Evolutionary conservation across 129 eudicot genomes (phyloP), one percentile per base, ranked within the genome.

Genomic region (Mikania micrantha): DNA sequence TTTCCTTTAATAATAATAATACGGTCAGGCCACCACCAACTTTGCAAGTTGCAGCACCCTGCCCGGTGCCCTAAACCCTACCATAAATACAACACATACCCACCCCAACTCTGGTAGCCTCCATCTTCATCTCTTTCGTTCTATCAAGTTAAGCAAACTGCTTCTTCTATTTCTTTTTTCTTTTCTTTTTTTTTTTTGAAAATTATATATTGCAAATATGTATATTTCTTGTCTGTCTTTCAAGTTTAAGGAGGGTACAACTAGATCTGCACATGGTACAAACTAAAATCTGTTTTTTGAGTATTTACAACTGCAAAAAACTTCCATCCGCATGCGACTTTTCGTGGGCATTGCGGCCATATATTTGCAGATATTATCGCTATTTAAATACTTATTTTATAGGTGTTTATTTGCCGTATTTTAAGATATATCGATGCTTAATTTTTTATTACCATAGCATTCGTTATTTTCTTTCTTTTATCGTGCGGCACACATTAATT

Each of bases 251-350:
- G 34, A 75, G 36, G 27, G 74, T 74, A 42, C 66, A 19, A 65
- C 39, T 54, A 56, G 54, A 73, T 73, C 48, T 74, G 67, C 38
- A 25, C 31, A 42, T 4, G 22, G 47, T 74, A 74, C 38, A 65
- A 41, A 25, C 17, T 27, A 7, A 31, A 4, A 7, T 71, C 15
- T 44, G 17, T 36, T 7, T 25, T 2, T 9, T 47, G 22, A 0
- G 9, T 15, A 28, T 38, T 11, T 24, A 13, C 22, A 28, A 1
- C 60, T 80, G 84, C 84, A 80, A 80, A 79, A 73, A 61, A 57
- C 84, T 80, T 80, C 84, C 84, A 80, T 76, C 81, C 85, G 85
- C 81, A 39, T 80, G 81, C 67, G 70, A 80, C 85, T 66, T 44
- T 65, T 40, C 9, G 75, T 80, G 85, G 81, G 85, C 81, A 76